Evolutionary conservation across 2,329 filamentous ascomycete species (phyloP).

Genomic region (Chalaropsis thielavioides): DNA sequence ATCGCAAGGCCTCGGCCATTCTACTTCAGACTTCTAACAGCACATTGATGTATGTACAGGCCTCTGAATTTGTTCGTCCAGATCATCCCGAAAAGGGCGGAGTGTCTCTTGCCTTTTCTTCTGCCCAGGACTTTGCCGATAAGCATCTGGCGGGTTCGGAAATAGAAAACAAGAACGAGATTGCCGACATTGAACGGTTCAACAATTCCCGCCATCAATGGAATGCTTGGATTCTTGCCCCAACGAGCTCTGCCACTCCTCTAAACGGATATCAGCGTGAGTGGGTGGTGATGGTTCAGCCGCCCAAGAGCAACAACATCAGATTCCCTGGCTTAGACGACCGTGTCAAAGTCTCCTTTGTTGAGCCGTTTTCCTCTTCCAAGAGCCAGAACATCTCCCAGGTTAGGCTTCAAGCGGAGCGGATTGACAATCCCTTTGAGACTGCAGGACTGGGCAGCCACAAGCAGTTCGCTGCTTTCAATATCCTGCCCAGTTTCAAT

Average conservation of each 20-base stretch:
- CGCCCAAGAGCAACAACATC: neutral
- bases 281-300: slow-evolving; percentile 16
- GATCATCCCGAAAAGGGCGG: slow-evolving; percentile 3
- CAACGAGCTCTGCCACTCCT: neutral
- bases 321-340: slow-evolving; percentile 16
- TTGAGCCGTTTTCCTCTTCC: neutral
- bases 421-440: slow-evolving; percentile 17
- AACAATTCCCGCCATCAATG: slow-evolving; percentile 8
- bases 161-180: slow-evolving; percentile 17
- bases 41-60: neutral
- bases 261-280: slow-evolving; percentile 8
- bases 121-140: slow-evolving; percentile 10
- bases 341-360: neutral
- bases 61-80: neutral
- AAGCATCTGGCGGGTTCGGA: slow-evolving; percentile 12
- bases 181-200: slow-evolving; percentile 5
- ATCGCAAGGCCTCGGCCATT: neutral
- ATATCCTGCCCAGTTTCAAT: slow-evolving; percentile 9
- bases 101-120: slow-evolving; percentile 7
- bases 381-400: neutral
- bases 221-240: slow-evolving; percentile 16
- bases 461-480: slow-evolving; percentile 11
- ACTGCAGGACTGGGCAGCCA: neutral
- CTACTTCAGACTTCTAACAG: neutral
- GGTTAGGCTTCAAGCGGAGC: neutral